A percentile compares a stretch with the other conserved stretches of the same genome.
Conservation (phyloP, 1,284 basidiomycete genomes). For the Ceratobasidium sp. region DNA sequence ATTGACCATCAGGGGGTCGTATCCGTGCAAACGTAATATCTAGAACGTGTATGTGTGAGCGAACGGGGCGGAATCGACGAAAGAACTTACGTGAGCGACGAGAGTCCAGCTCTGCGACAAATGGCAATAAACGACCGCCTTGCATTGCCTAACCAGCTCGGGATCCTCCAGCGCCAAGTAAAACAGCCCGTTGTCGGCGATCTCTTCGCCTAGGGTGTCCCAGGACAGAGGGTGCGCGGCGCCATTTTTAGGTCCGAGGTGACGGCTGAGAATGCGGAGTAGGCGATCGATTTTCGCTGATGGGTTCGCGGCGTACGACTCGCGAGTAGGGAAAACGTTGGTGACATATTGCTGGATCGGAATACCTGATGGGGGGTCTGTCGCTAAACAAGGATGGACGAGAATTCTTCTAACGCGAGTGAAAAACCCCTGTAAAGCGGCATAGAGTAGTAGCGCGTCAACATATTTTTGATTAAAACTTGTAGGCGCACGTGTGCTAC, state of each 20-base stretch:
- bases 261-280: neutral
- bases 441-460: no score
- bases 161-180: no score
- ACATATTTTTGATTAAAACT: no score
- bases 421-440: no score
- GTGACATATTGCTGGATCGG: neutral
- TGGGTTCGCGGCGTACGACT: neutral
- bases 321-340: neutral
- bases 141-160: neutral
- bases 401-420: neutral
- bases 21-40: neutral
- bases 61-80: no score
- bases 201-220: neutral
- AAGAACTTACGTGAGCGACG: neutral
- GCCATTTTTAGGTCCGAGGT: neutral
- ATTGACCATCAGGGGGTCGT: neutral
- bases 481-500: no score
- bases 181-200: neutral
- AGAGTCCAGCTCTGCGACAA: constrained; percentile 3
- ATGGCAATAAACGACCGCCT: neutral
- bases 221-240: neutral
- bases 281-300: neutral
- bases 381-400: neutral
- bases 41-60: neutral
- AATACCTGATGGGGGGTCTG: neutral